A percentile compares a stretch with the other conserved stretches of the same genome.
These are phyloP conservation scores for Colletotrichum sidae DNA, from an alignment of 2,329 filamentous ascomycete genomes.

Conservation along the genomic window DNA sequence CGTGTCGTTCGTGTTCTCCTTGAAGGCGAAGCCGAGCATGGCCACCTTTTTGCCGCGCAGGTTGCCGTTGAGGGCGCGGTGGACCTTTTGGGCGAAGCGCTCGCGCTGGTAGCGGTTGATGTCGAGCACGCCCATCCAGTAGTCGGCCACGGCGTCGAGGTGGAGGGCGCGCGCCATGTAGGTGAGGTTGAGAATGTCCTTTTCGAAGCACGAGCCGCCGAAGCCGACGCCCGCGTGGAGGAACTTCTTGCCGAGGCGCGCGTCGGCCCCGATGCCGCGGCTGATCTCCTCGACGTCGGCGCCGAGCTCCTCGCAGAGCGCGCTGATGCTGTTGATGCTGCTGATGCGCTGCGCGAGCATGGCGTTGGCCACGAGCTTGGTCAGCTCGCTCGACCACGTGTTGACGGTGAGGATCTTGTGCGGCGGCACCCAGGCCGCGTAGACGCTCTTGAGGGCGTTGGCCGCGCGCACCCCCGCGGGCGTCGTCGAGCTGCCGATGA, in stretches of 20 bases:
- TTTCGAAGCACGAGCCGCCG: conserved; percentile 84
- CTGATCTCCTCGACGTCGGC: conserved; percentile 82
- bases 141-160: conserved; percentile 77
- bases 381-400: conserved; percentile 81
- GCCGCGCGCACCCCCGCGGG: conserved; percentile 71
- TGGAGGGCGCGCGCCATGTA: conserved; percentile 79
- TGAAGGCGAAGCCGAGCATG: conserved; percentile 82
- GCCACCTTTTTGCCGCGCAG: conserved; percentile 77
- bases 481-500: conserved; percentile 78
- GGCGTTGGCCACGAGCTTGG: conserved; percentile 83
- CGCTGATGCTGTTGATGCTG: conserved; percentile 85
- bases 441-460: conserved; percentile 72
- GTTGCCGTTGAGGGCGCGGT: conserved; percentile 75
- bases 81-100: conserved; percentile 74
- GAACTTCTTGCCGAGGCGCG: conserved; percentile 78
- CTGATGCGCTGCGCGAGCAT: conserved; percentile 85
- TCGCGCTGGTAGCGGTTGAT: conserved; percentile 83
- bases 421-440: conserved; percentile 76
- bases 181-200: conserved; percentile 79
- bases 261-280: conserved; percentile 74
- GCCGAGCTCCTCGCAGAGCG: conserved; percentile 81
- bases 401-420: conserved; percentile 78
- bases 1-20: conserved; percentile 82
- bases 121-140: conserved; percentile 79
- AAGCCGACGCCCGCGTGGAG: conserved; percentile 82